phyloP scores from a whole-genome alignment of 495 filamentous ascomycete genomes.

The Chlorociboria aeruginascens region DNA sequence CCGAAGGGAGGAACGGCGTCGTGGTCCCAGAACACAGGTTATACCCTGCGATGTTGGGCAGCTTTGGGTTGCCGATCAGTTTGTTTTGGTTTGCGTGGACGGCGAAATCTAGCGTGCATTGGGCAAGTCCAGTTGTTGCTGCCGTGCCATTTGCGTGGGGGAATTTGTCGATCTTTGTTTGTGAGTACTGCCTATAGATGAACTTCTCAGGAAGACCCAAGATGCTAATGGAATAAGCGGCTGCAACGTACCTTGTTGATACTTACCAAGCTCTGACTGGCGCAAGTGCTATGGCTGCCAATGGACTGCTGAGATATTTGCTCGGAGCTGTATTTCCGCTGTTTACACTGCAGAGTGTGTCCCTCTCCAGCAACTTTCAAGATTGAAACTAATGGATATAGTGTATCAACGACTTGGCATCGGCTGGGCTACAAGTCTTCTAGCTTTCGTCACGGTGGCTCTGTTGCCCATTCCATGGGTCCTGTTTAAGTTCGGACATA shows the following conservation, averaged over 20 bases:
- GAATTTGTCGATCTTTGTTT: constrained; percentile 46
- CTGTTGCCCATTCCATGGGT: constrained; percentile 48
- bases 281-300: constrained; percentile 50
- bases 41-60: constrained; percentile 48
- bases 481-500: constrained; percentile 35
- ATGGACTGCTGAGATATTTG: constrained; percentile 50
- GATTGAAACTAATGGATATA: no score
- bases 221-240: constrained; percentile 14
- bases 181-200: not conserved
- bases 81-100: constrained; percentile 38
- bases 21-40: constrained; percentile 47
- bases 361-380: no score
- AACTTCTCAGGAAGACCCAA: not conserved
- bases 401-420: constrained; percentile 45
- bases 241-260: constrained; percentile 43
- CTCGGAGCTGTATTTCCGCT: constrained; percentile 55
- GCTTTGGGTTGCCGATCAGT: constrained; percentile 36
- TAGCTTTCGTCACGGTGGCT: constrained; percentile 45
- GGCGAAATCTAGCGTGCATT: constrained; percentile 24
- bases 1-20: constrained; percentile 18
- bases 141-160: constrained; percentile 57
- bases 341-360: constrained; percentile 36
- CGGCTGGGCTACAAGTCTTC: constrained; percentile 46
- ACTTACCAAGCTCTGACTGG: constrained; percentile 44
- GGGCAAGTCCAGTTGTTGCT: constrained; percentile 35